Percentiles rank a stretch among this genome's conserved stretches.
Evolutionary conservation across 768 basidiomycete species (phyloP).

Genomic region (Mycena maculata): DNA sequence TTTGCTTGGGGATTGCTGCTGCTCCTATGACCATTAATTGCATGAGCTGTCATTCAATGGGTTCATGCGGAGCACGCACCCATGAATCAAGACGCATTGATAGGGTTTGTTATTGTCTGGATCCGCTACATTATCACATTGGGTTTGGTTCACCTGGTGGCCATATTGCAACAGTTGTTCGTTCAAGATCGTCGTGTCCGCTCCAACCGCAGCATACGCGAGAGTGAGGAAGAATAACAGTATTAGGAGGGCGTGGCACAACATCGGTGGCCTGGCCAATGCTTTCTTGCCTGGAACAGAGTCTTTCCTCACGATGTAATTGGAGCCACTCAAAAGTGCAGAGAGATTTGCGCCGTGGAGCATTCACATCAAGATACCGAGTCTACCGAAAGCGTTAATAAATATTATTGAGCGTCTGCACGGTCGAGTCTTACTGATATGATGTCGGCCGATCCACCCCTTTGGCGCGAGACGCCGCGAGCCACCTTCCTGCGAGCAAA

Average conservation of each 20-base stretch:
- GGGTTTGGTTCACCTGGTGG: conserved; percentile 4
- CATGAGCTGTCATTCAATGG: neutral
- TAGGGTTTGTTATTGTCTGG: neutral
- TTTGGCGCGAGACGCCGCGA: neutral
- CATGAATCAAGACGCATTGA: conserved; percentile 13
- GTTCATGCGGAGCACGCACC: neutral
- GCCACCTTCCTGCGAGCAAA: conserved; percentile 3
- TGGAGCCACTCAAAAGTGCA: conserved; percentile 2
- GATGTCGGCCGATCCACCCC: conserved; percentile 6
- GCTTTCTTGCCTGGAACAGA: neutral
- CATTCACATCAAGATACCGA: neutral
- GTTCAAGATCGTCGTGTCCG: neutral
- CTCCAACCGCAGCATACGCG: neutral
- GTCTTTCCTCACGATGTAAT: neutral
- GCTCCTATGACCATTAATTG: neutral
- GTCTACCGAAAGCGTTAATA: neutral
- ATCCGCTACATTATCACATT: neutral
- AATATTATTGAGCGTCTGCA: no score
- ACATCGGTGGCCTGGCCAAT: neutral
- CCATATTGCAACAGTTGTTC: neutral
- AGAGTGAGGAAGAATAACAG: conserved; percentile 5
- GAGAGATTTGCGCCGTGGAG: conserved; percentile 13
- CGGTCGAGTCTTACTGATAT: neutral
- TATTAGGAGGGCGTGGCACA: conserved; percentile 11
- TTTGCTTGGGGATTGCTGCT: neutral